Conservation (phyloP, 768 basidiomycete genomes). For the Calocera viscosa region DNA sequence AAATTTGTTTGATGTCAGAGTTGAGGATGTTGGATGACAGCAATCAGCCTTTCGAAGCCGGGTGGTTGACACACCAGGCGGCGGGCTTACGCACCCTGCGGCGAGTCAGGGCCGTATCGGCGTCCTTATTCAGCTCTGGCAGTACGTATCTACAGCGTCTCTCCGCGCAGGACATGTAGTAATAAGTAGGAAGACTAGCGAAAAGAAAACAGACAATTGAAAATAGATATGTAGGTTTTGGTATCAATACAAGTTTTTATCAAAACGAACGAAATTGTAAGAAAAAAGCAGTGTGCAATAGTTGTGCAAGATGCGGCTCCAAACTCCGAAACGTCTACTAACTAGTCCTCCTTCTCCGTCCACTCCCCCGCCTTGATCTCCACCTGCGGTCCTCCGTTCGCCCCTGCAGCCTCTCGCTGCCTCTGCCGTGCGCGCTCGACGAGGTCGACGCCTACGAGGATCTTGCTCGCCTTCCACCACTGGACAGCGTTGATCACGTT, state of each 20-base stretch:
- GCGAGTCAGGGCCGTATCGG: too few relatives aligned
- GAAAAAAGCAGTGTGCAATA: neutral
- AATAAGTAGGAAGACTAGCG: neutral
- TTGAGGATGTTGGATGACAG: too few relatives aligned
- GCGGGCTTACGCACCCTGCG: too few relatives aligned
- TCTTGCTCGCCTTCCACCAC: slow-evolving; percentile 90
- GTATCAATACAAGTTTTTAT: neutral
- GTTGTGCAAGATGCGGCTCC: too few relatives aligned
- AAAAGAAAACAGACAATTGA: neutral
- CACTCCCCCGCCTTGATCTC: neutral
- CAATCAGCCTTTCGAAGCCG: too few relatives aligned
- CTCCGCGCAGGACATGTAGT: too few relatives aligned
- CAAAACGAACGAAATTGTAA: neutral
- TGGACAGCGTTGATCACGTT: slow-evolving; percentile 93
- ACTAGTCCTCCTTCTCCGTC: neutral
- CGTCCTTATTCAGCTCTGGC: too few relatives aligned
- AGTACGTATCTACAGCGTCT: too few relatives aligned
- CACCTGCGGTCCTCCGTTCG: neutral
- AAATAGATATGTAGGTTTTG: neutral
- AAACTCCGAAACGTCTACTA: too few relatives aligned
- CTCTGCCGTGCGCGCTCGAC: slow-evolving; percentile 50
- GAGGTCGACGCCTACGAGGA: slow-evolving; percentile 83
- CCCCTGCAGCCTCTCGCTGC: neutral
- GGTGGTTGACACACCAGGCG: too few relatives aligned
- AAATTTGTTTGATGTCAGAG: too few relatives aligned